Conservation (phyloP, 1,284 basidiomycete species). For the Cryptococcus sp. region DNA sequence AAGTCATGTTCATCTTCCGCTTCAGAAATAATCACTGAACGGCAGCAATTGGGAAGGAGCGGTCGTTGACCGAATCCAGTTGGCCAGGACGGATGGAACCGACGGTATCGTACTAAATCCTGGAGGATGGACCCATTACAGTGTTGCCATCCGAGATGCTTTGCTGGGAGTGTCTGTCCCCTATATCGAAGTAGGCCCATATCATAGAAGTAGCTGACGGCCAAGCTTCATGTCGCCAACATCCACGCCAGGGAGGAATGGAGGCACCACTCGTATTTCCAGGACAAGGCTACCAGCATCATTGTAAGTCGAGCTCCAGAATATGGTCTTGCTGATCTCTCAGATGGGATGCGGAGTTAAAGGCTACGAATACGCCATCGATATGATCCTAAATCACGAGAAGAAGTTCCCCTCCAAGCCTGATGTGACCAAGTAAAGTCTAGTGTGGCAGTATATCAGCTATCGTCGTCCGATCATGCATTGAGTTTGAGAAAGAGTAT, state of each 20-base stretch:
- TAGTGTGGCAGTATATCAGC: too few species aligned
- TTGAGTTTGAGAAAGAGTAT: too few species aligned
- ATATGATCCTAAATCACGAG: constrained; percentile 15
- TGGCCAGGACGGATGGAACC: constrained; percentile 25
- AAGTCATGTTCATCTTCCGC: background rate
- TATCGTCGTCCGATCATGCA: too few species aligned
- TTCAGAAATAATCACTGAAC: constrained; percentile 1
- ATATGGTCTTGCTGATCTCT: constrained; percentile 1
- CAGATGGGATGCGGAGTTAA: constrained; percentile 21
- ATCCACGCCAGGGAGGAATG: constrained; percentile 43
- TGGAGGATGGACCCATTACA: constrained; percentile 40
- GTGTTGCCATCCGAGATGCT: constrained; percentile 42
- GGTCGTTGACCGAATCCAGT: constrained; percentile 42
- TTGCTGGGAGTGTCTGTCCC: constrained; percentile 34
- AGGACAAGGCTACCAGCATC: constrained; percentile 38
- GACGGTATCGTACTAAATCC: constrained; percentile 43
- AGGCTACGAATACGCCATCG: constrained; percentile 18
- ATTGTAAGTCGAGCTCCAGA: constrained; percentile 27
- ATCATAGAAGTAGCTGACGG: background rate
- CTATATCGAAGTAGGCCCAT: constrained; percentile 38
- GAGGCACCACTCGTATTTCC: constrained; percentile 43
- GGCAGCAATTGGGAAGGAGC: constrained; percentile 44
- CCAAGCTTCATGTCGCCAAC: constrained; percentile 40
- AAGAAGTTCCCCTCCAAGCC: constrained; percentile 18
- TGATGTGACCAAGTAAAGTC: background rate